Percentiles rank a stretch among this genome's conserved stretches.
phyloP scores from a whole-genome alignment of 352 stramenopile species.

The Pythium apleroticum region DNA sequence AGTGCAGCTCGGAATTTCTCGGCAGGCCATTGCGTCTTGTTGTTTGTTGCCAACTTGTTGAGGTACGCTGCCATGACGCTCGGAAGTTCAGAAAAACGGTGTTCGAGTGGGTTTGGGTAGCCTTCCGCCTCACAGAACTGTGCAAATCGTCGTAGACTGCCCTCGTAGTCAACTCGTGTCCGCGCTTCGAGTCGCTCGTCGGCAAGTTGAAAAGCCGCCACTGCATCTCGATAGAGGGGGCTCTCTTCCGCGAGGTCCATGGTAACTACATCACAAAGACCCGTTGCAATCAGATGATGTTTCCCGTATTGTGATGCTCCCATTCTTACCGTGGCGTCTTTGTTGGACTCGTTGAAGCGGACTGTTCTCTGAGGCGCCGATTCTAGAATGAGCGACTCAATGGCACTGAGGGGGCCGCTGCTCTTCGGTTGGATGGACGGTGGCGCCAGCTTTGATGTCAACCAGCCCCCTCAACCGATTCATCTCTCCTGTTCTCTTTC shows the following conservation, averaged over 20 bases:
- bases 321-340: too few species aligned
- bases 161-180: conserved; percentile 23
- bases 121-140: conserved; percentile 24
- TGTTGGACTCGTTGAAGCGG: too few species aligned
- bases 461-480: too few species aligned
- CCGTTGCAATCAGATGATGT: too few species aligned
- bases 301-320: too few species aligned
- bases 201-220: conserved; percentile 19
- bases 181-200: conserved; percentile 27
- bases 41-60: conserved; percentile 18
- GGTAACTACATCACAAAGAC: too few species aligned
- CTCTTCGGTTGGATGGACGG: too few species aligned
- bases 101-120: conserved; percentile 23
- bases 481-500: too few species aligned
- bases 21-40: conserved; percentile 10
- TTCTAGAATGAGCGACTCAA: too few species aligned
- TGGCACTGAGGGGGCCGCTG: too few species aligned
- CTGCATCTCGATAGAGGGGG: conserved; percentile 24
- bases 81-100: conserved; percentile 26
- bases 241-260: conserved; percentile 23
- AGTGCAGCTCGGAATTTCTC: conserved; percentile 13
- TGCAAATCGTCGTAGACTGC: conserved; percentile 27
- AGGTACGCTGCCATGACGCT: conserved; percentile 28
- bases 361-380: too few species aligned
- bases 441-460: too few species aligned